Percentiles rank a stretch among this genome's conserved stretches.
These are phyloP conservation scores for Verticillium alfalfae DNA, from an alignment of 2,329 filamentous ascomycete genomes.

Conservation along the genomic window DNA sequence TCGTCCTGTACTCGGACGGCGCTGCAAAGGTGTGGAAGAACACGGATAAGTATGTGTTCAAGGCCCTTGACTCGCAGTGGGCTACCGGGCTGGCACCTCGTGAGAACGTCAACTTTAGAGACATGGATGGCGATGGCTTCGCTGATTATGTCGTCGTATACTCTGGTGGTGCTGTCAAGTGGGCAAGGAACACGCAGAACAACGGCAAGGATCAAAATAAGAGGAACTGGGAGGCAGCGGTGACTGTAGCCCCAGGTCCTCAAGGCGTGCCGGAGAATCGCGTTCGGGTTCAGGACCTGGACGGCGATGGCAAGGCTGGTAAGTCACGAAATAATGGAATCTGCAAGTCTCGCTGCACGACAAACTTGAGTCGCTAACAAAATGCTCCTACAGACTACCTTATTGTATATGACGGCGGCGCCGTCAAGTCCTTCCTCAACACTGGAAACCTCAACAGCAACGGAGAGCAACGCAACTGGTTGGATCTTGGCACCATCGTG, in stretches of 20 bases:
- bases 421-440: constrained; percentile 2
- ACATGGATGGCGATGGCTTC: constrained; percentile 9
- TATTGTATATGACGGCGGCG: constrained; percentile 3
- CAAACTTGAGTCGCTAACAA: neutral
- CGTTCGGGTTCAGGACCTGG: neutral
- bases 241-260: neutral
- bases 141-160: constrained; percentile 10
- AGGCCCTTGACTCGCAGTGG: constrained; percentile 5
- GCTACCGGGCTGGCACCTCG: constrained; percentile 1
- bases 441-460: neutral
- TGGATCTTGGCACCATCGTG: constrained; percentile 4
- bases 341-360: neutral
- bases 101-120: constrained; percentile 2
- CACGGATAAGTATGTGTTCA: neutral
- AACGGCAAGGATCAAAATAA: constrained; percentile 6
- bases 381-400: constrained; percentile 1
- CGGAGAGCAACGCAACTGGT: neutral
- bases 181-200: constrained; percentile 5
- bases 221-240: constrained; percentile 4
- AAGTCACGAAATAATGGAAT: neutral
- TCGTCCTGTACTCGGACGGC: constrained; percentile 4
- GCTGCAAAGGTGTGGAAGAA: constrained; percentile 13
- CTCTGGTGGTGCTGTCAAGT: neutral
- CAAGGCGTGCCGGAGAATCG: neutral
- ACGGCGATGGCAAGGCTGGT: neutral